phyloP scores from a whole-genome alignment of 148 eudicot genomes.

The Nepenthes mirabilis region DNA sequence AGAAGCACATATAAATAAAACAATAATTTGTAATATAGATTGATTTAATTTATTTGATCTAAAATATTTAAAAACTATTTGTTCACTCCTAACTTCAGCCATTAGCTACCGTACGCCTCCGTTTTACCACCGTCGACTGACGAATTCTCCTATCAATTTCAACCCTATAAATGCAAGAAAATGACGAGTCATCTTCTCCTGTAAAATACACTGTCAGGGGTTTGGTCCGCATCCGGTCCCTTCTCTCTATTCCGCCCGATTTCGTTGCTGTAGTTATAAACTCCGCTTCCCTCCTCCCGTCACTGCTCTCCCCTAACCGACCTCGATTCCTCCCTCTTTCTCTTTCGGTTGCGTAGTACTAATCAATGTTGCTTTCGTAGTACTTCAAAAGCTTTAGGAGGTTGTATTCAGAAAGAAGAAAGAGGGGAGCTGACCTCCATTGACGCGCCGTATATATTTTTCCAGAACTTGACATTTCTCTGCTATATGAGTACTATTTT shows the following conservation, averaged over 20 bases:
- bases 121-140: too few relatives aligned
- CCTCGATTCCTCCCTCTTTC: not conserved
- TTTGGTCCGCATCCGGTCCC: conserved; percentile 21
- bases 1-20: too few relatives aligned
- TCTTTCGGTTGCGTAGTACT: conserved; percentile 4
- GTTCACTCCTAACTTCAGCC: too few relatives aligned
- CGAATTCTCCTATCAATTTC: not conserved
- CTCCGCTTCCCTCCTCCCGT: conserved; percentile 2
- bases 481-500: not conserved
- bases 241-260: conserved; percentile 4
- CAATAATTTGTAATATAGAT: too few relatives aligned
- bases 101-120: too few relatives aligned
- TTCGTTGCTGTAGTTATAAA: not conserved
- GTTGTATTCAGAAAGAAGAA: not conserved
- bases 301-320: not conserved
- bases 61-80: too few relatives aligned
- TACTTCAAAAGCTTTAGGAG: conserved; percentile 3
- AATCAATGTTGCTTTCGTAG: conserved; percentile 20
- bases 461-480: conserved; percentile 3
- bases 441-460: not conserved
- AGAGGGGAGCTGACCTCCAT: conserved; percentile 4
- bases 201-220: conserved; percentile 13
- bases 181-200: conserved; percentile 28
- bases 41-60: too few relatives aligned
- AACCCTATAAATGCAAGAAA: conserved; percentile 30